Conservation (phyloP, 1,284 basidiomycete species). For the Anthracocystis setariae region DNA sequence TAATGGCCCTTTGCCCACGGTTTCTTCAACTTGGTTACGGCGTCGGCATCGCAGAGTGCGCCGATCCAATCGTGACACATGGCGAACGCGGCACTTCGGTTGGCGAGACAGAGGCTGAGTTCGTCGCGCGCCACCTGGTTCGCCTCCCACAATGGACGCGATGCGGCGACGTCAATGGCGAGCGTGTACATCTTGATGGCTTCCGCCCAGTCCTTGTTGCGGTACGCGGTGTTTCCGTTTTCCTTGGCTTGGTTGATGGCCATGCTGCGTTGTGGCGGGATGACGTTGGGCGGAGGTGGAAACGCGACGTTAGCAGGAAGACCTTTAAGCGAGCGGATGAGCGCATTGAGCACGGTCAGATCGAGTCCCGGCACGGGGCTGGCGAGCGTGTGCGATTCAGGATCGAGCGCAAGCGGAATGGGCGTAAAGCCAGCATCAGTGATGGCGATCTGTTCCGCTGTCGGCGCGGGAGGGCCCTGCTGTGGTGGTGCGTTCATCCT, state of each 20-base stretch:
- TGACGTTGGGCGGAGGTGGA: slow-evolving; percentile 65
- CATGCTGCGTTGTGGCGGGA: slow-evolving; percentile 61
- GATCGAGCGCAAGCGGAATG: slow-evolving; percentile 51
- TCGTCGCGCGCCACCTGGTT: slow-evolving; percentile 86
- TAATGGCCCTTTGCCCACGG: slow-evolving; percentile 97
- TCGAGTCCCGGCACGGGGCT: slow-evolving; percentile 54
- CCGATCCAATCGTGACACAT: slow-evolving; percentile 80
- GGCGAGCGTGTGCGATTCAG: slow-evolving; percentile 31
- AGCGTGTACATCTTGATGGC: slow-evolving; percentile 86
- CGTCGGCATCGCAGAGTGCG: slow-evolving; percentile 89
- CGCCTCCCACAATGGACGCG: slow-evolving; percentile 89
- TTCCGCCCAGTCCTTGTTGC: slow-evolving; percentile 72
- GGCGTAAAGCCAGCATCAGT: slow-evolving; percentile 54
- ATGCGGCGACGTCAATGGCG: slow-evolving; percentile 82
- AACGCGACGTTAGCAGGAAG: slow-evolving; percentile 62
- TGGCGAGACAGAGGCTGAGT: slow-evolving; percentile 85
- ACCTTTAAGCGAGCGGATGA: slow-evolving; percentile 57
- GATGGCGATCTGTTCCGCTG: slow-evolving; percentile 59
- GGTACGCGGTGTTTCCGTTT: slow-evolving; percentile 61
- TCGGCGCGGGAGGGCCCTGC: slow-evolving; percentile 55
- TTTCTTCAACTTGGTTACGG: slow-evolving; percentile 83
- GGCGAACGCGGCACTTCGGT: slow-evolving; percentile 86
- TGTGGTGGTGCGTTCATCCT: slow-evolving; percentile 42
- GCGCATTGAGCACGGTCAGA: slow-evolving; percentile 63
- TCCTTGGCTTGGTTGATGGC: slow-evolving; percentile 65